phyloP scores from a whole-genome alignment of 257 asterid genomes.

The Nicotiana otophora region DNA sequence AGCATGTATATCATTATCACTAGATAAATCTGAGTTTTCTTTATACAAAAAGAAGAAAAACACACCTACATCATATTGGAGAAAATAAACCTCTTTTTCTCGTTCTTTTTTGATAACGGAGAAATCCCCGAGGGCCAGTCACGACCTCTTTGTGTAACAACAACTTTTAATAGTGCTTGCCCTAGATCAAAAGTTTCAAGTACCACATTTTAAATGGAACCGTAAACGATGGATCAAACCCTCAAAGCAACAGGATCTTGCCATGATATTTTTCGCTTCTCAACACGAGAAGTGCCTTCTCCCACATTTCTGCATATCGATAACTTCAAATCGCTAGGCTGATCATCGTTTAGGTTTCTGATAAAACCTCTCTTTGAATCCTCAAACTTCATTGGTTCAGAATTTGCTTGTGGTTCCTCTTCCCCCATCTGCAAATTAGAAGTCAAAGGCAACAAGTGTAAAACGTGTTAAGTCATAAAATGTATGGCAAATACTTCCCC shows the following conservation, averaged over 20 bases:
- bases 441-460: neutral
- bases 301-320: slow-evolving; percentile 67
- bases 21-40: neutral
- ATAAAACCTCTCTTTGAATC: slow-evolving; percentile 38
- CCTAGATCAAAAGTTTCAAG: neutral
- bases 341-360: slow-evolving; percentile 55
- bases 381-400: slow-evolving; percentile 36
- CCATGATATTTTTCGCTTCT: slow-evolving; percentile 87
- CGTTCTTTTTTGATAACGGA: neutral
- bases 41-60: neutral
- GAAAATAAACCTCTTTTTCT: neutral
- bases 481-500: neutral
- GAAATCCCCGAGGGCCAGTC: neutral
- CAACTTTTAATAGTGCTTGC: neutral
- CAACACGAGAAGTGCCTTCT: slow-evolving; percentile 59
- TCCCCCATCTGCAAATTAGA: slow-evolving; percentile 51
- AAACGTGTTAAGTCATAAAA: neutral
- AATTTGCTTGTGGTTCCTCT: slow-evolving; percentile 41
- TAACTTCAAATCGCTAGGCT: slow-evolving; percentile 55
- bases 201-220: neutral
- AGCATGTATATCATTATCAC: slow-evolving; percentile 3
- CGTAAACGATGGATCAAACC: slow-evolving; percentile 37
- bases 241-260: slow-evolving; percentile 86
- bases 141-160: neutral
- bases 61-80: neutral